Percentiles rank a stretch among this genome's conserved stretches.
Conservation (phyloP, 106 monocot species). For the Dactylorhiza incarnata region DNA sequence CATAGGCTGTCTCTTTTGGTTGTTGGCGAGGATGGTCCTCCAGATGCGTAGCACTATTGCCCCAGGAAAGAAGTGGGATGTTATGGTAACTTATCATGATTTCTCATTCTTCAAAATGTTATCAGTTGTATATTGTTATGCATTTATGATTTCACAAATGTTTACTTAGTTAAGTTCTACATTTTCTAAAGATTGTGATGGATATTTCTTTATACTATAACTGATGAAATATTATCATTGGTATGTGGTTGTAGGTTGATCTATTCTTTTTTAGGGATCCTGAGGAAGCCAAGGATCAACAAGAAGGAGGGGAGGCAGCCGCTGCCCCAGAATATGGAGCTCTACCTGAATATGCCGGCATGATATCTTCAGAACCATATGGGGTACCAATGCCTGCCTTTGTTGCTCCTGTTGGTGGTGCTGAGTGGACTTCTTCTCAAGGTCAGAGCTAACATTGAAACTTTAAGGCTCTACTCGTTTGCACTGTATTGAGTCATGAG, state of each 20-base stretch:
- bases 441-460: constrained; percentile 9
- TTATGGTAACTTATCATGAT: constrained; percentile 33
- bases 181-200: not conserved
- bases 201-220: not conserved
- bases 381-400: not conserved
- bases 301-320: constrained; percentile 50
- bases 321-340: constrained; percentile 45
- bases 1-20: constrained; percentile 58
- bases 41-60: constrained; percentile 58
- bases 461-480: not conserved
- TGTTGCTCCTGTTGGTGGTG: constrained; percentile 19
- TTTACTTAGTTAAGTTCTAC: not conserved
- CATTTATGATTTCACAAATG: not conserved
- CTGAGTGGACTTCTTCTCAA: constrained; percentile 25
- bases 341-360: constrained; percentile 26
- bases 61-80: constrained; percentile 62
- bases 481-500: no score
- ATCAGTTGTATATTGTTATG: not conserved
- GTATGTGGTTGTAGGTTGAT: constrained; percentile 44
- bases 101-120: not conserved
- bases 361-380: constrained; percentile 19
- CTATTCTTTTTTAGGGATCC: constrained; percentile 84
- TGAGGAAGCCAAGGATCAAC: constrained; percentile 69
- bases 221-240: not conserved
- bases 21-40: constrained; percentile 58